Percentiles rank a stretch among this genome's conserved stretches.
phyloP scores from a whole-genome alignment of 1,284 basidiomycete genomes.

The Sphagnurus paluster region DNA sequence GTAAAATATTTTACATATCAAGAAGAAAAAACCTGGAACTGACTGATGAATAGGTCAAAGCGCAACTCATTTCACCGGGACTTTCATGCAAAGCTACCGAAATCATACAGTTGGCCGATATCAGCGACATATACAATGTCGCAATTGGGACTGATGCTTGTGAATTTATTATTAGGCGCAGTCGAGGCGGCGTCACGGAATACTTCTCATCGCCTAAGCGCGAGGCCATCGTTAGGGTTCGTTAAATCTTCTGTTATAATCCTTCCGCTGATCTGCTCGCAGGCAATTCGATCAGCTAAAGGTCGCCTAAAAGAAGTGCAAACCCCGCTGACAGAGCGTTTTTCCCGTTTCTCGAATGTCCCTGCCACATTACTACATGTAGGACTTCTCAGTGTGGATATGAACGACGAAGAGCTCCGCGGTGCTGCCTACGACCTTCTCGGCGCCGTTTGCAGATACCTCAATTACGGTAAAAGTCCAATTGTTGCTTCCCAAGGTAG shows the following conservation, averaged over 20 bases:
- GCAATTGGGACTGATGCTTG: conserved; percentile 72
- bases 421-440: conserved; percentile 78
- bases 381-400: conserved; percentile 75
- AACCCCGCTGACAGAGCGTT: conserved; percentile 62
- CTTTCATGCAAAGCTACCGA: conserved; percentile 76
- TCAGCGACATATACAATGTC: conserved; percentile 85
- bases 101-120: conserved; percentile 73
- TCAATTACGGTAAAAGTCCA: conserved; percentile 73
- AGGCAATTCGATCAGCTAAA: conserved; percentile 74
- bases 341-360: conserved; percentile 78
- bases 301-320: conserved; percentile 60
- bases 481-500: conserved; percentile 69
- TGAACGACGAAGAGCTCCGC: conserved; percentile 74
- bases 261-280: conserved; percentile 2
- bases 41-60: conserved; percentile 52
- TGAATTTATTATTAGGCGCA: conserved; percentile 80
- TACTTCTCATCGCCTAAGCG: conserved; percentile 70
- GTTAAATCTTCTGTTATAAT: conserved; percentile 7
- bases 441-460: conserved; percentile 74
- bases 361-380: conserved; percentile 83
- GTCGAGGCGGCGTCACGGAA: conserved; percentile 65
- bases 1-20: conserved; percentile 4
- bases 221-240: conserved; percentile 76
- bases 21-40: not conserved
- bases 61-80: conserved; percentile 59